Base-by-base conservation (phyloP, 352 stramenopile species). In the Pythium aristosporum region DNA sequence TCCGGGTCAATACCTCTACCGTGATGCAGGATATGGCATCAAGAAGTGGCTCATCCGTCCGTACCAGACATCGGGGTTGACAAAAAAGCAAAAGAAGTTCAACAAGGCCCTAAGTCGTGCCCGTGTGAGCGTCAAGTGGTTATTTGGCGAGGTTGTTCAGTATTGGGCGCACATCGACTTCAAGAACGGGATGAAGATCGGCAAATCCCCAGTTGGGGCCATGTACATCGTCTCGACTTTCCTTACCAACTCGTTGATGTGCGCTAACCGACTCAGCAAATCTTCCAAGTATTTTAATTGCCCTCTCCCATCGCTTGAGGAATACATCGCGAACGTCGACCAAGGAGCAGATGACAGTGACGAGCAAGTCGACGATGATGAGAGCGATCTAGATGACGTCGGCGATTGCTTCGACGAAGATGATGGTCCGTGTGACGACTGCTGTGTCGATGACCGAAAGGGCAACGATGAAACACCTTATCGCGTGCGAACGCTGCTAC, bases 271-370 rank as follows among this genome's bases (percentile, higher is more conserved):
- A 5, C 18, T 15, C n/a, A 55, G 49, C 49, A 42, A 37, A 25
- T 8, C 25, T 10, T 55, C 49, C 8, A 42, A 41, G 25, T 55
- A 55, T 23, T 55, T 55, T 21, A 18, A 42, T 10, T 55, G 49
- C 28, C 8, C 23, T n/a, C 11, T 55, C 10, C 49, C 30, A 9
- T 42, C 7, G 9, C 28, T 55, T 7, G 23, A 55, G 18, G 49
- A 41, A 18, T 55, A 55, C 16, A 5, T 55, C 9, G 16, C 16
- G 67, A 81, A 42, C 18, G 15, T 55, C 49, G 44, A 60, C 79
- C 23, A 41, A 41, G 36, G 7, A 12, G 12, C 12, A 41, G 36
- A 41, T 41, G 36, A 41, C 36, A 41, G 36, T 41, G 36, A 41
- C 7, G 36, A 41, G 7, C 7, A 41, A 12, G 36, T 12, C 12